A percentile compares a stretch with the other conserved stretches of the same genome.
Conservation (phyloP, 2,329 filamentous ascomycete species). For the Pezicula radicicola region DNA sequence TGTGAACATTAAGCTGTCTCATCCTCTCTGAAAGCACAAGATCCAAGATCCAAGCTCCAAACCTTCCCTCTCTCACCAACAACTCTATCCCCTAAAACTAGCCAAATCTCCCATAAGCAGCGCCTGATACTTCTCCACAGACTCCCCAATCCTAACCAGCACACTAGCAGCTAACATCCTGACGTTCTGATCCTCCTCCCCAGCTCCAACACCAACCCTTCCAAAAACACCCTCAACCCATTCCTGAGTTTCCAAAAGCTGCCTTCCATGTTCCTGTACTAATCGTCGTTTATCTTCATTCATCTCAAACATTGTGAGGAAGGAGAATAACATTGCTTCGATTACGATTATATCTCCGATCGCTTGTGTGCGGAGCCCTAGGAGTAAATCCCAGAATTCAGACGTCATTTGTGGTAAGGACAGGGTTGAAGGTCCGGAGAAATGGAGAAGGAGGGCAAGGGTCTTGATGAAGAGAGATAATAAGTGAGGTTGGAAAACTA, state of each 20-base stretch:
- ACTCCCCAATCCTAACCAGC: slow-evolving; percentile 74
- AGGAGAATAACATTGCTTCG: slow-evolving; percentile 72
- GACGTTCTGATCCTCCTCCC: slow-evolving; percentile 72
- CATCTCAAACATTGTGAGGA: slow-evolving; percentile 78
- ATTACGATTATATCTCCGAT: slow-evolving; percentile 64
- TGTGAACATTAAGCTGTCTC: too few species aligned
- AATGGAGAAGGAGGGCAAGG: slow-evolving; percentile 76
- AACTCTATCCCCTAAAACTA: slow-evolving; percentile 28
- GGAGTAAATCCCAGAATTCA: slow-evolving; percentile 81
- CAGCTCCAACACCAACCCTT: slow-evolving; percentile 32
- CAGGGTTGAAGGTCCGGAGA: slow-evolving; percentile 76
- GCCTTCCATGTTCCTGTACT: slow-evolving; percentile 69
- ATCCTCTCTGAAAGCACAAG: too few species aligned
- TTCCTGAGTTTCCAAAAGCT: slow-evolving; percentile 81
- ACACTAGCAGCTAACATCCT: slow-evolving; percentile 77
- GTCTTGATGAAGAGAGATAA: slow-evolving; percentile 83
- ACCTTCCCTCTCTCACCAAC: background rate
- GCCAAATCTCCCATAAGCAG: slow-evolving; percentile 69
- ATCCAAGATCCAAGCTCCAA: too few species aligned
- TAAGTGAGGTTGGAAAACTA: slow-evolving; percentile 72
- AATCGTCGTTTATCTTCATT: slow-evolving; percentile 72
- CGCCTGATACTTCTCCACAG: slow-evolving; percentile 77
- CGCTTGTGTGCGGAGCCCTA: slow-evolving; percentile 61
- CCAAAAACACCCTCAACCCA: slow-evolving; percentile 82
- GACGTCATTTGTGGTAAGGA: slow-evolving; percentile 75